Evolutionary conservation across 208 protist genomes (phyloP).

Genomic region (Borovskyia barvae): DNA sequence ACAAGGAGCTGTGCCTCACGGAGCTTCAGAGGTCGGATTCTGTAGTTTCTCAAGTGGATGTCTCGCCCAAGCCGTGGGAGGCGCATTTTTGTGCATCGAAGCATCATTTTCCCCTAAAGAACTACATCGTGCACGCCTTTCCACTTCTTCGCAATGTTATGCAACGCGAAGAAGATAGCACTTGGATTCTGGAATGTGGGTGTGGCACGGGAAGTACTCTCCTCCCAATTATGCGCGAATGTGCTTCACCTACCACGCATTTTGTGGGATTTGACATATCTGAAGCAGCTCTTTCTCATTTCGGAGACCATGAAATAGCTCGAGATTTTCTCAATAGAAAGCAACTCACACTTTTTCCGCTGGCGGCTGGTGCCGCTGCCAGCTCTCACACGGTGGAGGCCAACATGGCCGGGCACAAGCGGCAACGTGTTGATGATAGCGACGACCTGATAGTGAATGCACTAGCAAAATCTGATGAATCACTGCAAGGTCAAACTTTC

Average conservation of each 20-base stretch:
- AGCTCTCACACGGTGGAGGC: background rate
- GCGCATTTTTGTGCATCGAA: slow-evolving; percentile 45
- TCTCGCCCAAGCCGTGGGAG: slow-evolving; percentile 39
- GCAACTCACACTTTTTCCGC: slow-evolving; percentile 35
- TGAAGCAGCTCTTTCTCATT: slow-evolving; percentile 35
- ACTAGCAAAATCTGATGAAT: slow-evolving; percentile 11
- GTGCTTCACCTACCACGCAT: slow-evolving; percentile 20
- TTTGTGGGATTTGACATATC: slow-evolving; percentile 78
- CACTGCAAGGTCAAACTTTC: slow-evolving; percentile 20
- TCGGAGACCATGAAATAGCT: slow-evolving; percentile 45
- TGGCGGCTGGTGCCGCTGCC: slow-evolving; percentile 17
- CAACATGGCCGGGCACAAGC: slow-evolving; percentile 11
- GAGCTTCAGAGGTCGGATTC: background rate
- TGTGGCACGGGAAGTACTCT: slow-evolving; percentile 78
- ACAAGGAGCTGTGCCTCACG: slow-evolving; percentile 12
- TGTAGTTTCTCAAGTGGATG: background rate
- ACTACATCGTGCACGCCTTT: slow-evolving; percentile 79
- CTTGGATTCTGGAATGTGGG: slow-evolving; percentile 64
- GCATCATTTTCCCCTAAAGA: slow-evolving; percentile 78
- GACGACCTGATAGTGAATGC: slow-evolving; percentile 19
- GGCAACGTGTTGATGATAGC: slow-evolving; percentile 15
- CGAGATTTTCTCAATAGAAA: slow-evolving; percentile 14
- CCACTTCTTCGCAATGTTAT: slow-evolving; percentile 45
- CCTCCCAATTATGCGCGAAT: slow-evolving; percentile 62
- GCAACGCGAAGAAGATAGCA: background rate